phyloP scores from a whole-genome alignment of 768 basidiomycete genomes.

The Boletales sp. region DNA sequence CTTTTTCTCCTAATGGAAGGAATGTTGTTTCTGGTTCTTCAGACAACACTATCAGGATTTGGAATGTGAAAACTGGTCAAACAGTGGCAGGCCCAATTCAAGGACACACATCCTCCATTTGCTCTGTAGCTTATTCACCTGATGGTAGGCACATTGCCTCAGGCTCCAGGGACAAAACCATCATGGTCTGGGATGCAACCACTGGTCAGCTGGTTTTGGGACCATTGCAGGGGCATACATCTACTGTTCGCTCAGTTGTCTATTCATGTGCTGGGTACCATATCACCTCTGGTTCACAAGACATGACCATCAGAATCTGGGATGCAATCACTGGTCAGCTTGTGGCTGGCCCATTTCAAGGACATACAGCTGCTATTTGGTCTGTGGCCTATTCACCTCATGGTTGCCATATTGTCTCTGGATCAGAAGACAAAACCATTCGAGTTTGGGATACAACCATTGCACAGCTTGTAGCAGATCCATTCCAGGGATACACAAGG shows the following conservation, averaged over 20 bases:
- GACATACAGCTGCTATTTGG: constrained; percentile 5
- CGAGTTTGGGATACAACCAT: constrained; percentile 20
- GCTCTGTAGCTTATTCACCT: constrained; percentile 15
- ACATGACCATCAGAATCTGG: constrained; percentile 8
- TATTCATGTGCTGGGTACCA: constrained; percentile 16
- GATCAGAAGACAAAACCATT: constrained; percentile 18
- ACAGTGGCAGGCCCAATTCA: not conserved
- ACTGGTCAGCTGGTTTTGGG: not conserved
- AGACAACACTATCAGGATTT: constrained; percentile 13
- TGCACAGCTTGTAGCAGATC: constrained; percentile 13
- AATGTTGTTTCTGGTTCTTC: constrained; percentile 13
- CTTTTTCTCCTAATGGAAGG: constrained; percentile 17
- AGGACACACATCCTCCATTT: not conserved
- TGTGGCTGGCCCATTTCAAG: not conserved
- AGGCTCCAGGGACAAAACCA: constrained; percentile 1
- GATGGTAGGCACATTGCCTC: constrained; percentile 19
- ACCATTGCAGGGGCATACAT: constrained; percentile 4
- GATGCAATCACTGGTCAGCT: constrained; percentile 9
- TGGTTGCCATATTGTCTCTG: constrained; percentile 21
- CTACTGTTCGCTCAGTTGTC: not conserved
- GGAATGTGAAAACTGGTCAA: constrained; percentile 13
- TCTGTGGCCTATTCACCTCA: constrained; percentile 26
- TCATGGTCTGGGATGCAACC: constrained; percentile 9
- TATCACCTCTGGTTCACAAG: constrained; percentile 7
- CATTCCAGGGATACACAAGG: constrained; percentile 16